Conservation (phyloP, 2,329 filamentous ascomycete genomes). For the Lachnellula subtilissima region DNA sequence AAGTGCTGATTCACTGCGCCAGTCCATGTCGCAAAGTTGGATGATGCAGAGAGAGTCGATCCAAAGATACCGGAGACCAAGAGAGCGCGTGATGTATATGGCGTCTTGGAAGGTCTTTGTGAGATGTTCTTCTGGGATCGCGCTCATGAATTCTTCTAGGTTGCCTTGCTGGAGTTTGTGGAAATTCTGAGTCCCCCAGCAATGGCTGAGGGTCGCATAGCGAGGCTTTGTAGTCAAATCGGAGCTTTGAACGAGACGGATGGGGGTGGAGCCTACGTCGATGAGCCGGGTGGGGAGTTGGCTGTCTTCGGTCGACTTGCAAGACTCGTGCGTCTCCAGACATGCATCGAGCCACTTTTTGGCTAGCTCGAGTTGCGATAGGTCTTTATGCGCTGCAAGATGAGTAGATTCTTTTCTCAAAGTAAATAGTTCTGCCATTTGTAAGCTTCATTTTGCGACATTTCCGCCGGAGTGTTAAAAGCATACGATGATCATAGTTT, state of each 20-base stretch:
- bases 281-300: conserved; percentile 6
- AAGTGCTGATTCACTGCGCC: conserved; percentile 12
- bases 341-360: conserved; percentile 3
- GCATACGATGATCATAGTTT: neutral
- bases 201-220: conserved; percentile 20
- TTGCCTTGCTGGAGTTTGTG: conserved; percentile 4
- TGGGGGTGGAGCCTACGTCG: neutral
- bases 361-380: neutral
- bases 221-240: conserved; percentile 1
- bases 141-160: conserved; percentile 1
- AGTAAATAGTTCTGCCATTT: neutral
- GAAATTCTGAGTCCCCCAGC: conserved; percentile 15
- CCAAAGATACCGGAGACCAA: conserved; percentile 17
- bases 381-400: neutral
- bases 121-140: conserved; percentile 3
- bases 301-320: neutral
- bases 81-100: conserved; percentile 7
- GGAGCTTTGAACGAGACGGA: conserved; percentile 3
- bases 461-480: neutral
- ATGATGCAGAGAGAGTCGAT: conserved; percentile 21
- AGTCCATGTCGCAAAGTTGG: conserved; percentile 10
- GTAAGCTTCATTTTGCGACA: neutral
- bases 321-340: conserved; percentile 4
- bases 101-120: conserved; percentile 18
- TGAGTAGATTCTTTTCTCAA: neutral